Conservation (phyloP, 2,329 filamentous ascomycete species). For the Diaporthe caulivora region DNA sequence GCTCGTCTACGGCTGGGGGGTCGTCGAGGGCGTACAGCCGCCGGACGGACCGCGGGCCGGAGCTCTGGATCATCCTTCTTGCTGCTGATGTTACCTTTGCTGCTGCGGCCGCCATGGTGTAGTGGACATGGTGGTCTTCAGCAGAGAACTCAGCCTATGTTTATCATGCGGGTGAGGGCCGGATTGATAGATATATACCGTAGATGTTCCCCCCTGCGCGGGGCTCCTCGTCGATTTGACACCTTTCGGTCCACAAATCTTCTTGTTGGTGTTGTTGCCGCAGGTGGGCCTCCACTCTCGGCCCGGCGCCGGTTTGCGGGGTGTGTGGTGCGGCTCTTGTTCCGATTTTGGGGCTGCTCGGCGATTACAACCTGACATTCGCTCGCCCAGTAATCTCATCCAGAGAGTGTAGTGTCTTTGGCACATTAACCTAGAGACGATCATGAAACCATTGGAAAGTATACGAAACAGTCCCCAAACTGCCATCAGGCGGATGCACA, state of each 20-base stretch:
- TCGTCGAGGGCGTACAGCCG: constrained; percentile 45
- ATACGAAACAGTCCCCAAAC: not conserved
- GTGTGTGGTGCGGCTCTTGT: constrained; percentile 5
- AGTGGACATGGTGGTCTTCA: not conserved
- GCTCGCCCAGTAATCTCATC: not conserved
- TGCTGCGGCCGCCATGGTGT: constrained; percentile 22
- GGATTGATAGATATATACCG: not conserved
- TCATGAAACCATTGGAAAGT: not conserved
- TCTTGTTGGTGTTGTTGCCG: not conserved
- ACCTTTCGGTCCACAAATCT: constrained; percentile 1
- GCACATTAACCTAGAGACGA: not conserved
- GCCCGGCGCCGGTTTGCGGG: constrained; percentile 11
- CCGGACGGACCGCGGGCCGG: not conserved
- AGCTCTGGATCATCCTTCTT: constrained; percentile 1
- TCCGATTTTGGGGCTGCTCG: constrained; percentile 7
- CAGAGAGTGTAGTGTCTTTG: not conserved
- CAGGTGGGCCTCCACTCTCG: not conserved
- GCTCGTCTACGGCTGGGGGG: constrained; percentile 55
- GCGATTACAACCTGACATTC: not conserved
- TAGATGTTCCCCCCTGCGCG: not conserved
- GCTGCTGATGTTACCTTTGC: not conserved
- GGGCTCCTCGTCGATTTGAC: constrained; percentile 17
- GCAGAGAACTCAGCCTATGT: too few species aligned
- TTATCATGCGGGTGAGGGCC: not conserved
- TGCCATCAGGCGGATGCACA: not conserved